These are phyloP conservation scores for Leishmania tropica DNA, from an alignment of 208 protist species.

Conservation along the genomic window DNA sequence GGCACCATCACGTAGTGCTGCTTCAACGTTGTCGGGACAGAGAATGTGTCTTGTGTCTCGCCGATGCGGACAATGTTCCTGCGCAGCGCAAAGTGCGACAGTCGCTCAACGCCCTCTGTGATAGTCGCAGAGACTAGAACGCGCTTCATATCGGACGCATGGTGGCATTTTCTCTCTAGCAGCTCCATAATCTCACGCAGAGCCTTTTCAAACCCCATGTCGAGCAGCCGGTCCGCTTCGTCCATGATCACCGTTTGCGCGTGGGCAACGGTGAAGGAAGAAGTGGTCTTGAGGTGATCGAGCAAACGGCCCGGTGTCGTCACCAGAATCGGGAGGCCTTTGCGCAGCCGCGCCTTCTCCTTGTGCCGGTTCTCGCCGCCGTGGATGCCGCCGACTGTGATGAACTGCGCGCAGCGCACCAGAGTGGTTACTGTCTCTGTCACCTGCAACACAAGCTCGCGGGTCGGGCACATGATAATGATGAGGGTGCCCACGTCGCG, in stretches of 20 bases:
- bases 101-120: conserved; percentile 82
- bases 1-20: conserved; percentile 84
- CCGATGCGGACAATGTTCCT: conserved; percentile 62
- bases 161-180: conserved; percentile 48
- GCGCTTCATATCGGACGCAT: conserved; percentile 95
- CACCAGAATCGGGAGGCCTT: conserved; percentile 82
- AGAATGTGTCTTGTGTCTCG: conserved; percentile 68
- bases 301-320: conserved; percentile 87
- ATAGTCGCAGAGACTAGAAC: conserved; percentile 98
- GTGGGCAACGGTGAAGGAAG: conserved; percentile 62
- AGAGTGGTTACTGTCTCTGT: conserved; percentile 65
- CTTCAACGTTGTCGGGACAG: conserved; percentile 74
- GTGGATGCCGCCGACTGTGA: conserved; percentile 84
- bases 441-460: conserved; percentile 89
- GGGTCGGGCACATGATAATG: conserved; percentile 87
- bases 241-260: conserved; percentile 95
- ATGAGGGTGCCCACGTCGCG: conserved; percentile 76
- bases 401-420: conserved; percentile 82
- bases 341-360: conserved; percentile 86
- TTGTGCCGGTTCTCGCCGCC: conserved; percentile 85
- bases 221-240: conserved; percentile 99
- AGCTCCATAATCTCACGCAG: conserved; percentile 97
- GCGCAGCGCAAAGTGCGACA: conserved; percentile 89
- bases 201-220: conserved; percentile 98
- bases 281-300: conserved; percentile 87